Conservation (phyloP, 2,329 filamentous ascomycete species). For the Fusarium sp. region DNA sequence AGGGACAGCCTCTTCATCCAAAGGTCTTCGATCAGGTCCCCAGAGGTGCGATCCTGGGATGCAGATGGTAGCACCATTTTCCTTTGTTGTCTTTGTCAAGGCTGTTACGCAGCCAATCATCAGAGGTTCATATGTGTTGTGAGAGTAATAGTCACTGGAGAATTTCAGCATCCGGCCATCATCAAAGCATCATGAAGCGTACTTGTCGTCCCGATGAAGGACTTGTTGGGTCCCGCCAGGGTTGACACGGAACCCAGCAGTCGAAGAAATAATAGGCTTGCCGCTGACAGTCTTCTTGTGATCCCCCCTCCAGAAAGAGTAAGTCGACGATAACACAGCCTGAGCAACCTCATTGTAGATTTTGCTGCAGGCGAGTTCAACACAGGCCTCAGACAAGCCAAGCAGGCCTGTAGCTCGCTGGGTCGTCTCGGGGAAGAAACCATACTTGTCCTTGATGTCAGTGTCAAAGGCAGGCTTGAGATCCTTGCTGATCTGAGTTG, state of each 20-base stretch:
- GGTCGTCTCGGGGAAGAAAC: constrained; percentile 53
- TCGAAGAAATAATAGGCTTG: constrained; percentile 51
- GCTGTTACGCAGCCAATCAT: constrained; percentile 41
- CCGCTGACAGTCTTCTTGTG: constrained; percentile 29
- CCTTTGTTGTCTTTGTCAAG: constrained; percentile 51
- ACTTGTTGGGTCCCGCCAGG: constrained; percentile 53
- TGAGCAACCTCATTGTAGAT: constrained; percentile 16
- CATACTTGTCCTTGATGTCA: constrained; percentile 49
- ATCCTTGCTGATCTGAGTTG: constrained; percentile 49
- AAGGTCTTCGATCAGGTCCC: constrained; percentile 50
- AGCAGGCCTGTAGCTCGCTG: constrained; percentile 53
- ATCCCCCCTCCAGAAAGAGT: constrained; percentile 6
- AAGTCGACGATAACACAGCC: constrained; percentile 2
- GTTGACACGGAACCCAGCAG: constrained; percentile 52
- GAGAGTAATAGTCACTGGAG: constrained; percentile 10
- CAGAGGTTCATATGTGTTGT: constrained; percentile 11
- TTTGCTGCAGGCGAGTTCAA: constrained; percentile 49
- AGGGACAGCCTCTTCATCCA: constrained; percentile 50
- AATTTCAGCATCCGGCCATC: background rate
- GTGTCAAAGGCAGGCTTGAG: constrained; percentile 51
- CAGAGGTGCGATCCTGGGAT: constrained; percentile 55
- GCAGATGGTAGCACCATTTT: constrained; percentile 55
- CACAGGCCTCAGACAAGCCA: constrained; percentile 50
- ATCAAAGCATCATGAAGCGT: background rate
- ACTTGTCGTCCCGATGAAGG: constrained; percentile 45